Percentiles rank a stretch among this genome's conserved stretches.
Conservation (phyloP, 371 early-diverging fungal genomes). For the Mortierella sp. region DNA sequence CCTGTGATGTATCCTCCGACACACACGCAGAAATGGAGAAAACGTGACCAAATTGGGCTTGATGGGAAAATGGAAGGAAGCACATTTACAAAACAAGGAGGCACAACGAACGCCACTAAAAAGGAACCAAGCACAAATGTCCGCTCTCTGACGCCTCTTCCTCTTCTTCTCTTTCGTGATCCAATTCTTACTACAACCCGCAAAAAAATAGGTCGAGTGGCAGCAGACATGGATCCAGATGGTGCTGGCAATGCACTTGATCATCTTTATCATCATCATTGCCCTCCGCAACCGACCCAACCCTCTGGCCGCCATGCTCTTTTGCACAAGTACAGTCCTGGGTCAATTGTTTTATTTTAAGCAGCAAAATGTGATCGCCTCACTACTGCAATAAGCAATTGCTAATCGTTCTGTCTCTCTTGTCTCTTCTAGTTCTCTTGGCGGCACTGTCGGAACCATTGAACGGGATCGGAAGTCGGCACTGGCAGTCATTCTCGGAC, state of each 20-base stretch:
- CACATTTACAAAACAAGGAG: neutral
- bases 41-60: neutral
- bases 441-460: constrained; percentile 53
- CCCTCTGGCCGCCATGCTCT: constrained; percentile 36
- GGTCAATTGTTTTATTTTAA: neutral
- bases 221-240: constrained; percentile 54
- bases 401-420: neutral
- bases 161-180: neutral
- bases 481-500: constrained; percentile 49
- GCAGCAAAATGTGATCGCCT: neutral
- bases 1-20: neutral
- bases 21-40: neutral
- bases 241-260: constrained; percentile 38
- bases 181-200: neutral
- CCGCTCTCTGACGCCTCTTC: neutral
- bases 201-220: constrained; percentile 48
- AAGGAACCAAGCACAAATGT: neutral
- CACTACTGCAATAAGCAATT: neutral
- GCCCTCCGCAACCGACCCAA: constrained; percentile 43
- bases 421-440: constrained; percentile 24
- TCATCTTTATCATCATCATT: constrained; percentile 36
- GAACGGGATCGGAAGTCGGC: constrained; percentile 45
- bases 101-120: neutral
- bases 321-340: constrained; percentile 34
- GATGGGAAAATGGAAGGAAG: neutral